Conservation (phyloP, 805 yeast species). For the Teunomyces cretensis region DNA sequence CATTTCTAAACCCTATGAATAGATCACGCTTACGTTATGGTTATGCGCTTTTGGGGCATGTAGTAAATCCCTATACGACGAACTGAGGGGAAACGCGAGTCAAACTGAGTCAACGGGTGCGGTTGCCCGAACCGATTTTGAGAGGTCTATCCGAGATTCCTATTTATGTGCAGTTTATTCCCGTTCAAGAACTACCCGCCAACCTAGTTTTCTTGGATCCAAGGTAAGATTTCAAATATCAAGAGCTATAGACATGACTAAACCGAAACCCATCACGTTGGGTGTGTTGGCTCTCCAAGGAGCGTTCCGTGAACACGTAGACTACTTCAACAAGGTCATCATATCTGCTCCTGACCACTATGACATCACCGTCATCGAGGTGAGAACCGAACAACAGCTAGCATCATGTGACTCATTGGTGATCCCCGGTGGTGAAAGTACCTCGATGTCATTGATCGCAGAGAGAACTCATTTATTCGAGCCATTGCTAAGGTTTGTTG, state of each 20-base stretch:
- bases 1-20: not conserved
- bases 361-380: slow-evolving; percentile 42
- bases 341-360: slow-evolving; percentile 18
- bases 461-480: slow-evolving; percentile 59
- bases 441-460: slow-evolving; percentile 68
- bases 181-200: not conserved
- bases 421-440: slow-evolving; percentile 73
- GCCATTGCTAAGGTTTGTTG: slow-evolving; percentile 53
- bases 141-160: too few relatives aligned
- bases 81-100: not conserved
- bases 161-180: slow-evolving; percentile 2
- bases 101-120: not conserved
- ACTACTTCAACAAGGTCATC: slow-evolving; percentile 42
- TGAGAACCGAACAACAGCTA: slow-evolving; percentile 54
- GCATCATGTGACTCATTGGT: slow-evolving; percentile 55
- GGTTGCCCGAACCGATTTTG: not conserved
- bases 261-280: slow-evolving; percentile 17
- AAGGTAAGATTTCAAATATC: not conserved
- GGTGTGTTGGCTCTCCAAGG: slow-evolving; percentile 83
- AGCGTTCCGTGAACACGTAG: slow-evolving; percentile 69
- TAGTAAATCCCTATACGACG: too few relatives aligned
- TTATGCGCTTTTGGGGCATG: too few relatives aligned
- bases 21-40: not conserved
- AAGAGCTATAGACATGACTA: not conserved
- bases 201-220: not conserved